Evolutionary conservation across 441 rosid genomes (phyloP), one percentile per base, ranked within the genome.

Genomic region (Jatropha podagrica): DNA sequence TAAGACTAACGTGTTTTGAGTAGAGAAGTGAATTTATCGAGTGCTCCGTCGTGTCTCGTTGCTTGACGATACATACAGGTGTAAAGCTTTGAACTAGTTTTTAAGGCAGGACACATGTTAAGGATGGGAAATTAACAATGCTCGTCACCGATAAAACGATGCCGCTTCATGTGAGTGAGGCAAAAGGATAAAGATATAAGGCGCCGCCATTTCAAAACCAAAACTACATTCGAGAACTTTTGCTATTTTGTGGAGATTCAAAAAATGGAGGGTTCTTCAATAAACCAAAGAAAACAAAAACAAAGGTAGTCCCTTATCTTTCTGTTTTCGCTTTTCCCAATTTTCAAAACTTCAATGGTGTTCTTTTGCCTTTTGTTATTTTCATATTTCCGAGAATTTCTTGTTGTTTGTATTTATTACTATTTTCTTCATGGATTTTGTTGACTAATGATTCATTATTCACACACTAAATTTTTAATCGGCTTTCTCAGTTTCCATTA

Each of bases 251-350:
- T 7, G 17, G 12, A n/a, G 15, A 13, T 27, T 27, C 5, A 12
- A 38, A 65, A 52, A 54, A 65, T 54, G 77, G 64, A 65, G 60
- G 46, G 37, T 55, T 7, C 64, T 40, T 58, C 26, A 58, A 20
- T 6, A 9, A 20, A 58, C 32, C 8, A 27, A 4, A 15, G 11
- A 8, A 5, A 37, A 37, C 73, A 54, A 8, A 49, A 51, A 26
- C n/a, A 40, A 54, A 69, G 63, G 48, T 69, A 11, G 1, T 26
- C n/a, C 40, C 20, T 12, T 48, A 54, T 44, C 27, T 58, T 4
- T 61, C 6, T 13, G 2, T 61, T 32, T 14, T 13, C 14, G 27
- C 15, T 1, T 1, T 37, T 14, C 26, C 26, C 17, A 44, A 14
- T 15, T 63, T 63, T 8, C 6, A 58, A 52, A 49, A 23, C 26